Evolutionary conservation across 202 grass and related monocot genomes (phyloP), one percentile per base, ranked within the genome.

Genomic region (Setaria italica): DNA sequence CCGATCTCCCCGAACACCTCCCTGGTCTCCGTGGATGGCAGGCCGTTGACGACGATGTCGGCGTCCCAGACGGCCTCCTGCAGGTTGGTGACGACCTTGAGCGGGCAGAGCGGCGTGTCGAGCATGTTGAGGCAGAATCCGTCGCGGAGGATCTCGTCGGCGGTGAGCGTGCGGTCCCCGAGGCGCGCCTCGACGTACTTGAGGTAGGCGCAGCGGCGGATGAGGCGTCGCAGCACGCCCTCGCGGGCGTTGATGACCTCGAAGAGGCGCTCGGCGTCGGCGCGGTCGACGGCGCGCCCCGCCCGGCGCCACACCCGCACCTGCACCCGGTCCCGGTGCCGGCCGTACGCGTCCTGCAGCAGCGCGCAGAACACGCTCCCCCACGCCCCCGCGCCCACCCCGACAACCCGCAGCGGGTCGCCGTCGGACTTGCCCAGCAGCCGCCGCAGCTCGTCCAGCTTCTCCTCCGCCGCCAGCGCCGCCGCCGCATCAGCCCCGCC

Each of bases 21-120:
- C 63, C 91, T 81, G 29, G 95, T 98, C 62, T 98, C 95, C 2
- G 93, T 98, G n/a, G 95, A 98, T 0, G 95, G 95, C 83, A 98
- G 78, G 1, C 95, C 95, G 20, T 98, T 98, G 70, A 98, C 65
- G 64, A 98, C 95, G 9, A 98, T 70, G 82, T 97, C 95, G 17
- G 95, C 95, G 76, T 97, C 95, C 95, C 95, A 97, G 6, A 97
- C 89, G 14, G 95, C 95, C 87, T 97, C 95, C 89, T 97, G 95
- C 85, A 97, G 69, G 70, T 97, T 97, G 14, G 95, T 97, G 75
- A 97, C 95, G 25, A 97, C 95, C 90, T 97, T 97, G 85, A 97
- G 84, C 56, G 92, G 95, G 74, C 90, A 97, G 77, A 97, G 86
- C 14, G 95, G 95, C 13, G 95, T 97, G 85, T 97, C 95, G 50